A percentile compares a stretch with the other conserved stretches of the same genome.
phyloP scores from a whole-genome alignment of 768 basidiomycete species.

The Galerina marginata region DNA sequence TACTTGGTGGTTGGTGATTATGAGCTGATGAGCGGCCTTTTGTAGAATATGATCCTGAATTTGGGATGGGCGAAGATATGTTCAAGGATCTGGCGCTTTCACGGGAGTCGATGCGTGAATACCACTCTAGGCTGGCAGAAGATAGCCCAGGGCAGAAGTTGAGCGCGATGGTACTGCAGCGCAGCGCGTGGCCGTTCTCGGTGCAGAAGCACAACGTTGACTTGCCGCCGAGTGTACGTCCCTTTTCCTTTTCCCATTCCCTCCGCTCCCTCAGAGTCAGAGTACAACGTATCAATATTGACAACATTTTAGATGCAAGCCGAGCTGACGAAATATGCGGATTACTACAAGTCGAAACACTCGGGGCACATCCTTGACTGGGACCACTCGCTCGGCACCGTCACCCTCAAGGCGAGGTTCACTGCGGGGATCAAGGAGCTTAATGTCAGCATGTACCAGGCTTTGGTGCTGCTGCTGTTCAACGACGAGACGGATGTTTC shows the following conservation, averaged over 20 bases:
- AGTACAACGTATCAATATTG: constrained; percentile 4
- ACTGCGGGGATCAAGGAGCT: constrained; percentile 78
- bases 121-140: constrained; percentile 50
- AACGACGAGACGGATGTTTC: constrained; percentile 66
- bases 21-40: neutral
- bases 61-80: constrained; percentile 94
- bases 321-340: constrained; percentile 64
- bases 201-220: constrained; percentile 53
- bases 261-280: too few species aligned
- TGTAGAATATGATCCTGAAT: constrained; percentile 93
- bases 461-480: constrained; percentile 85
- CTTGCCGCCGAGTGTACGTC: constrained; percentile 57
- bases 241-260: constrained; percentile 5
- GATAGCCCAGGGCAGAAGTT: constrained; percentile 53
- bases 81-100: constrained; percentile 89
- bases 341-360: constrained; percentile 83
- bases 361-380: constrained; percentile 78
- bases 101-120: constrained; percentile 72
- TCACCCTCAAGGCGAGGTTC: constrained; percentile 76
- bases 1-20: neutral
- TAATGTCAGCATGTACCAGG: constrained; percentile 90
- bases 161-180: constrained; percentile 83
- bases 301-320: constrained; percentile 64
- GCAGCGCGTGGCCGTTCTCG: constrained; percentile 87
- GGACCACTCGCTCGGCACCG: constrained; percentile 88